Evolutionary conservation across 2,329 filamentous ascomycete species (phyloP), one percentile per base, ranked within the genome.

Genomic region (Aspergillus neoniger): DNA sequence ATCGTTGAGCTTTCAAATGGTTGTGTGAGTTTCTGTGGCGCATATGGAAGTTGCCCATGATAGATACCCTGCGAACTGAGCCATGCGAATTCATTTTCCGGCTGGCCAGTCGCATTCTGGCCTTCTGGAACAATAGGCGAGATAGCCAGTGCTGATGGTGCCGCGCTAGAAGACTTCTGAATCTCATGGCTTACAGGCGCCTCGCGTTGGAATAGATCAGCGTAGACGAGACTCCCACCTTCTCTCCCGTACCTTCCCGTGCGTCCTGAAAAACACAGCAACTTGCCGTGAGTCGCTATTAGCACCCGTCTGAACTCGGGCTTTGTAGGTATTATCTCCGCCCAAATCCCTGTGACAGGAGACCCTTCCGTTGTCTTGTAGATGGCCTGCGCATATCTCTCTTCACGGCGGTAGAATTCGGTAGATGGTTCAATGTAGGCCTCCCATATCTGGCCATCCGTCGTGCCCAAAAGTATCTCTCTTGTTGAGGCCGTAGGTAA

Each of bases 381-480:
- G 19, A 99, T 84, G 38, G 84, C 85, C 75, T 94, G 94, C 62
- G 96, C 79, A 74, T 96, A 96, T 77, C 92, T 92, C 75, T 99
- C 95, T 76, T 98, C 93, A 72, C 94, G 90, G 67, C 92, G 86
- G 77, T 97, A 98, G 78, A 97, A 97, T 74, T 98, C 95, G 52
- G 90, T 92, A 14, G 92, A 91, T 3, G 92, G 92, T 76, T 99
- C 95, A 71, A 99, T 94, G 70, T 92, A 98, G 17, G 89, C 89
- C 77, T 99, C 95, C 77, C 96, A 98, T 32, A 99, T 86, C 75
- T 92, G 95, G 25, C 95, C 95, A 77, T 98, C 95, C n/a, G 91
- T 87, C 9, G 92, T 89, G 36, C 95, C 95, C 32, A 99, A 79
- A 8, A 99, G 81, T 39, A 99, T 98, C 81, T 99, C 95, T 59